A percentile compares a stretch with the other conserved stretches of the same genome.
Evolutionary conservation across 805 yeast species (phyloP).

Genomic region (Wickerhamiella sergipiensis): DNA sequence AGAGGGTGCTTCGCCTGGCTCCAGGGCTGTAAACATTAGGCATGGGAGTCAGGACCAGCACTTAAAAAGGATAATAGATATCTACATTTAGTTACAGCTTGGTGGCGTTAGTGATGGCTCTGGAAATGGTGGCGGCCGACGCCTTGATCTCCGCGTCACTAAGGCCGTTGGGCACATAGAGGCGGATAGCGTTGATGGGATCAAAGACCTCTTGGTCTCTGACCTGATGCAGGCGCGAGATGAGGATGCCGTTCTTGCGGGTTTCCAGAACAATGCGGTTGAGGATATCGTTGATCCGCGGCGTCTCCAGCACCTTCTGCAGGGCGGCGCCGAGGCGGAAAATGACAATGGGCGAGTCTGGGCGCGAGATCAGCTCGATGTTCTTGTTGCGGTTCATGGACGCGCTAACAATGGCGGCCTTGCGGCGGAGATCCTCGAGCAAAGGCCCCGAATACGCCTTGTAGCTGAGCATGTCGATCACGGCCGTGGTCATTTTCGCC

Average conservation of each 20-base stretch:
- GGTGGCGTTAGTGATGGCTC: constrained; percentile 9
- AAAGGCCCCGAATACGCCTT: constrained; percentile 19
- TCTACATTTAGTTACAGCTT: background rate
- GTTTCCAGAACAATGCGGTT: constrained; percentile 52
- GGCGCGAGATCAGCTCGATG: constrained; percentile 41
- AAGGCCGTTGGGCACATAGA: constrained; percentile 37
- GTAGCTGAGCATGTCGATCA: constrained; percentile 22
- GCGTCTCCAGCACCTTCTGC: constrained; percentile 15
- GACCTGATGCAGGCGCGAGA: constrained; percentile 50
- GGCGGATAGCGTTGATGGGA: constrained; percentile 43
- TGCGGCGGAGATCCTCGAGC: constrained; percentile 10
- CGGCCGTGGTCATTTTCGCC: constrained; percentile 30
- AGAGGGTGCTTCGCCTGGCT: background rate
- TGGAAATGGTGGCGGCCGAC: constrained; percentile 29
- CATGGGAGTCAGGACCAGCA: too few relatives aligned
- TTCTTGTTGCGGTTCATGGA: constrained; percentile 18
- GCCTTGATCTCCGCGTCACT: constrained; percentile 31
- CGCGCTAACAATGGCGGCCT: constrained; percentile 11
- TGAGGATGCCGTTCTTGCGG: constrained; percentile 40
- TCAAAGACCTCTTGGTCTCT: constrained; percentile 66
- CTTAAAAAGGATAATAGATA: too few relatives aligned
- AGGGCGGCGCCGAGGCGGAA: constrained; percentile 39
- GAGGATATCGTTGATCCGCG: constrained; percentile 35
- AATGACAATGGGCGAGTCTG: constrained; percentile 56
- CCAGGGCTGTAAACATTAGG: background rate